Evolutionary conservation across 1,284 basidiomycete species (phyloP).

Genomic region (Trametes hirsuta): DNA sequence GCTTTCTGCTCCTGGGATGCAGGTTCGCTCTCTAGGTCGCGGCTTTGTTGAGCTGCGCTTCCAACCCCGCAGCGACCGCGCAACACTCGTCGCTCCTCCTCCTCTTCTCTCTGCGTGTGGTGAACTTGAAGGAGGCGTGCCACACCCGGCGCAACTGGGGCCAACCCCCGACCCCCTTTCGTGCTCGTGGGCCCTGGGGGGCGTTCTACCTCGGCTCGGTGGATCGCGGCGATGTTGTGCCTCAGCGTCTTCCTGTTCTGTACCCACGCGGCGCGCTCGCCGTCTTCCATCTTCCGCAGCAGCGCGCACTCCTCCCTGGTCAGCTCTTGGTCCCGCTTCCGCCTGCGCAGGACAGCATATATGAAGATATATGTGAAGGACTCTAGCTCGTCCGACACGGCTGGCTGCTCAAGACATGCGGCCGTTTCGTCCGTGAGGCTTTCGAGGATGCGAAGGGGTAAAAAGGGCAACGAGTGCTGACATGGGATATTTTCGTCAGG

Average conservation of each 20-base stretch:
- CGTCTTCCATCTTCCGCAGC: slow-evolving; percentile 1
- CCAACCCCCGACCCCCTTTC: too few relatives aligned
- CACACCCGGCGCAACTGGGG: too few relatives aligned
- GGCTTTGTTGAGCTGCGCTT: too few relatives aligned
- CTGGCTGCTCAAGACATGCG: too few relatives aligned
- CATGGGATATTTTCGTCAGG: neutral
- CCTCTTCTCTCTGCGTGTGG: too few relatives aligned
- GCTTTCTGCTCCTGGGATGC: too few relatives aligned
- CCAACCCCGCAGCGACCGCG: too few relatives aligned
- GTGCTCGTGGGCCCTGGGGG: too few relatives aligned
- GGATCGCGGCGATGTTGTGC: neutral
- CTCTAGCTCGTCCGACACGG: slow-evolving; percentile 9
- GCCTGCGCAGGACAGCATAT: neutral
- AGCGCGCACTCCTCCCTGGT: neutral
- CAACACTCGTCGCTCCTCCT: too few relatives aligned
- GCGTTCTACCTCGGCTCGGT: neutral
- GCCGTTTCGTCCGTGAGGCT: neutral
- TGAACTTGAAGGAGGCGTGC: too few relatives aligned
- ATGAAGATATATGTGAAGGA: slow-evolving; percentile 4
- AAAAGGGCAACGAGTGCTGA: neutral
- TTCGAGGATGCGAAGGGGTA: neutral
- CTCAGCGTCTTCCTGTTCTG: neutral
- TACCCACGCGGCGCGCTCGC: neutral
- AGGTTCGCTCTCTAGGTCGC: too few relatives aligned
- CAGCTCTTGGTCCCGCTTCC: slow-evolving; percentile 1